Evolutionary conservation across 2,329 filamentous ascomycete species (phyloP), one percentile per base, ranked within the genome.

Genomic region (Cladosporium sphaerospermum): DNA sequence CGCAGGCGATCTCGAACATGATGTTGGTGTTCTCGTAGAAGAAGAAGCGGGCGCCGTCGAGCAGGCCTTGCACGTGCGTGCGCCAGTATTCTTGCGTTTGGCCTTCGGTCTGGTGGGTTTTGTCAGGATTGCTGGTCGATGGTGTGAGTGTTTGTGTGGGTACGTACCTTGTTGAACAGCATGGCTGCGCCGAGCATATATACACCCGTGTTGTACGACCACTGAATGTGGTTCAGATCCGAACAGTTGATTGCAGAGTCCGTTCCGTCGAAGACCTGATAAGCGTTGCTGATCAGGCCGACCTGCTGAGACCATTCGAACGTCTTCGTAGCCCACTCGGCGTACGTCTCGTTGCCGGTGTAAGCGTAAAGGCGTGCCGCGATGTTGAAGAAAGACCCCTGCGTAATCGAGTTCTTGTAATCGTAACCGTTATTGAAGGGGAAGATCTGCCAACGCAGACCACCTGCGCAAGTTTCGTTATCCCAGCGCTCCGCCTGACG

Each of bases 311-410:
- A 61, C 70, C 70, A 73, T 13, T 68, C 57, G 61, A 63, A 72
- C 23, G 59, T 54, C 51, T 62, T 67, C 47, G 72, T 69, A 1
- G 79, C 79, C 85, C 85, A 89, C 61, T 88, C 78, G 71, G 75
- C 55, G 59, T 88, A 88, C 0, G 80, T 85, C 55, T 66, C 47
- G 53, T 73, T 72, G 14, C 64, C 67, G 9, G 71, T 73, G 57
- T 73, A 73, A 18, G 66, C 63, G 5, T 61, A 68, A 9, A 73
- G 62, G 19, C 71, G 62, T 8, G 75, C 68, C 8, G 73, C 73
- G 11, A 79, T 62, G 54, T 78, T 72, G 64, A 79, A 78, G 59
- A 78, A 74, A 43, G 73, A 72, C 16, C 74, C 76, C 54, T 79
- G 78, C 7, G 76, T 76, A 52, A 79, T 78, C 37, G 73, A 71